Percentiles rank a stretch among this genome's conserved stretches.
These are phyloP conservation scores for Botrytis squamosa DNA, from an alignment of 2,329 filamentous ascomycete species.

Conservation along the genomic window DNA sequence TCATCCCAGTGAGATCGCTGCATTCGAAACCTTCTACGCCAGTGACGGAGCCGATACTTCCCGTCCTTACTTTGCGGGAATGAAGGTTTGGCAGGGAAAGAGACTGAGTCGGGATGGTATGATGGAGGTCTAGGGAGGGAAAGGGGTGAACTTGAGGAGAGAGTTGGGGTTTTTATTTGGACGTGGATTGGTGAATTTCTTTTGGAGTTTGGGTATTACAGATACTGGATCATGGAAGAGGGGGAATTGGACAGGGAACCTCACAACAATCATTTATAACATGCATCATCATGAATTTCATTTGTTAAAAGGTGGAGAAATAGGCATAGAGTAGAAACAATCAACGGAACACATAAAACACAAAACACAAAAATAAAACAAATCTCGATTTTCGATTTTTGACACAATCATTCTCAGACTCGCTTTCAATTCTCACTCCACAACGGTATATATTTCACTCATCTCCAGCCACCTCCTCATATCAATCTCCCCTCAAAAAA, in stretches of 20 bases:
- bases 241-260: background rate
- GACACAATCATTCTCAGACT: background rate
- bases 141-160: background rate
- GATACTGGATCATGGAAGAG: background rate
- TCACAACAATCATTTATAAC: background rate
- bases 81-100: slow-evolving; percentile 10
- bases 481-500: background rate
- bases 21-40: background rate
- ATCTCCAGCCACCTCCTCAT: background rate
- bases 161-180: background rate
- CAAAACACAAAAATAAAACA: background rate
- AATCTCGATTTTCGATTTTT: background rate
- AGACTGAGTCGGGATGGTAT: background rate
- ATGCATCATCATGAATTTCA: background rate
- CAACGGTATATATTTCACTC: background rate
- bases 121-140: background rate
- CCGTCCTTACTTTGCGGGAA: slow-evolving; percentile 4
- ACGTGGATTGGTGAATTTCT: background rate
- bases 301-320: background rate
- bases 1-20: slow-evolving; percentile 9
- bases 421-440: background rate
- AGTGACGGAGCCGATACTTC: background rate
- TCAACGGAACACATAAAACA: background rate
- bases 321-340: background rate
- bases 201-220: background rate